Conservation (phyloP, 495 filamentous ascomycete species). For the Aspergillus sparsus region DNA sequence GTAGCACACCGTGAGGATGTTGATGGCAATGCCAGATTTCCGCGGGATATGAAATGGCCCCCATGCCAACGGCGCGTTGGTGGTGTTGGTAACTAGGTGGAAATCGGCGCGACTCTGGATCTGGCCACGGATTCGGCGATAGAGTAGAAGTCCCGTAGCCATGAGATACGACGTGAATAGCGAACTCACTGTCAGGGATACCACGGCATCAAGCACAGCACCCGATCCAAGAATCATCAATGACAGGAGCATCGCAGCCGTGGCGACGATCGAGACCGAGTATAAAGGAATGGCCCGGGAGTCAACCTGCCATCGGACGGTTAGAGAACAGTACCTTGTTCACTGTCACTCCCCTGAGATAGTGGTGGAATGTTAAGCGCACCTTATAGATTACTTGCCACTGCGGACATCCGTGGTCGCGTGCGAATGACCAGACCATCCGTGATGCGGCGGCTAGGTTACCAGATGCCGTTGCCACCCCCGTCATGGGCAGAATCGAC, state of each 20-base stretch:
- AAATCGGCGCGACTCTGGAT: conserved; percentile 26
- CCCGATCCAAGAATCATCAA: conserved; percentile 50
- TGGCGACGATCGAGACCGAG: conserved; percentile 41
- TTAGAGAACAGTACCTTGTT: too few relatives aligned
- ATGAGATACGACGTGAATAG: conserved; percentile 50
- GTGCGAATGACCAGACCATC: conserved; percentile 56
- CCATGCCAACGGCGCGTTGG: conserved; percentile 41
- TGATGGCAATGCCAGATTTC: conserved; percentile 32
- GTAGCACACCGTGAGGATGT: conserved; percentile 42
- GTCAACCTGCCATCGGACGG: too few relatives aligned
- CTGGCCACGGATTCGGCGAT: conserved; percentile 41
- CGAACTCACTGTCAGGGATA: conserved; percentile 44
- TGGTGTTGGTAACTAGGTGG: conserved; percentile 30
- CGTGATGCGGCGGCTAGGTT: conserved; percentile 37
- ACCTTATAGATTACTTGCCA: conserved; percentile 18
- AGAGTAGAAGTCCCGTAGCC: conserved; percentile 47
- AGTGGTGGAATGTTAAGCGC: too few relatives aligned
- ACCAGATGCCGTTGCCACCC: too few relatives aligned
- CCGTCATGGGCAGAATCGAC: too few relatives aligned
- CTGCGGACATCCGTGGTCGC: conserved; percentile 55
- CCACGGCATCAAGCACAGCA: conserved; percentile 49
- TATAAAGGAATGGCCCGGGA: conserved; percentile 35
- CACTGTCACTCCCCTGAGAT: too few relatives aligned
- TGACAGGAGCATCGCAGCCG: conserved; percentile 40
- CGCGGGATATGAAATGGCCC: conserved; percentile 38